Conservation (phyloP, 768 basidiomycete genomes). For the Leccinum boreale region DNA sequence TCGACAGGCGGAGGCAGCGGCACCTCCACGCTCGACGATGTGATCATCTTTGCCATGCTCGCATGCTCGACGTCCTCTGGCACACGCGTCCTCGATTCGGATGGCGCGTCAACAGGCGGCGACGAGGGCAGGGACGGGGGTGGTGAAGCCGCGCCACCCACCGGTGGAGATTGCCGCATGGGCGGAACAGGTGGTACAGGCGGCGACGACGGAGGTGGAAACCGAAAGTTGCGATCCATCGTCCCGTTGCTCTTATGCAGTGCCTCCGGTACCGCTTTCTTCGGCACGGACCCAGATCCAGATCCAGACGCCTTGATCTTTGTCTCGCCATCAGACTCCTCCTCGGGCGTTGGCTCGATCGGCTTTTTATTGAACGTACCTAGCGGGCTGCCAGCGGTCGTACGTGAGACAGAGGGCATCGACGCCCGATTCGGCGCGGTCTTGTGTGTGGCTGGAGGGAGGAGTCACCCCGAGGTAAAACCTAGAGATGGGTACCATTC, state of each 20-base stretch:
- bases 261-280: slow-evolving; percentile 14
- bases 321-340: slow-evolving; percentile 36
- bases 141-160: slow-evolving; percentile 2
- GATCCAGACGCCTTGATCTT: slow-evolving; percentile 23
- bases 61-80: slow-evolving; percentile 7
- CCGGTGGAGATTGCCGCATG: slow-evolving; percentile 11
- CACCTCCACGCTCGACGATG: slow-evolving; percentile 64
- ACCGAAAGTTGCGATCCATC: slow-evolving; percentile 75
- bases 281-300: slow-evolving; percentile 23
- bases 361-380: slow-evolving; percentile 27
- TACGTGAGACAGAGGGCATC: slow-evolving; percentile 57
- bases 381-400: slow-evolving; percentile 40
- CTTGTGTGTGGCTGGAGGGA: slow-evolving; percentile 36
- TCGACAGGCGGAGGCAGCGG: too few species aligned
- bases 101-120: slow-evolving; percentile 13
- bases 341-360: slow-evolving; percentile 57
- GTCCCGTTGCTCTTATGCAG: slow-evolving; percentile 58
- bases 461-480: slow-evolving; percentile 76
- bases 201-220: slow-evolving; percentile 39
- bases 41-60: slow-evolving; percentile 37
- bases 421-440: slow-evolving; percentile 56
- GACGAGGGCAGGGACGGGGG: slow-evolving; percentile 28
- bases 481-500: slow-evolving; percentile 83
- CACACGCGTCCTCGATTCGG: slow-evolving; percentile 18
- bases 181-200: slow-evolving; percentile 7